Evolutionary conservation across 2,329 filamentous ascomycete species (phyloP).

Genomic region (Sarocladium brachiariae): DNA sequence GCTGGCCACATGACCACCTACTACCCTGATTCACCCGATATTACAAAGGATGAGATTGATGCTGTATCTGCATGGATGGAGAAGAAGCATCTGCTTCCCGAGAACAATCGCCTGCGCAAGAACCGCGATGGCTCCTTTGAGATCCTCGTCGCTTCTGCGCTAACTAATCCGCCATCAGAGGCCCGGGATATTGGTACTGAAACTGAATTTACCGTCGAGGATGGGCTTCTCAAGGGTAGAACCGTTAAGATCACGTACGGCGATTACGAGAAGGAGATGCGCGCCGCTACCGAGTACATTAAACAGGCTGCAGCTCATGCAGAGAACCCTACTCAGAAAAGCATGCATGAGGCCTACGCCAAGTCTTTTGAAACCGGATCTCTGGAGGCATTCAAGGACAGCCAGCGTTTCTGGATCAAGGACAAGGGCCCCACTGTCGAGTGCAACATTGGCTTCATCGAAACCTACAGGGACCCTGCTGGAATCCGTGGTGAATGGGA

Average conservation of each 20-base stretch:
- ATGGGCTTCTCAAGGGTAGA: constrained; percentile 57
- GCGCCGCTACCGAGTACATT: constrained; percentile 57
- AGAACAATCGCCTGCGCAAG: constrained; percentile 73
- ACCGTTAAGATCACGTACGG: constrained; percentile 67
- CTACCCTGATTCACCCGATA: constrained; percentile 68
- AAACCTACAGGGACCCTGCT: constrained; percentile 78
- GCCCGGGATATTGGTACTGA: constrained; percentile 65
- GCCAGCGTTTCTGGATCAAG: constrained; percentile 74
- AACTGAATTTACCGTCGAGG: constrained; percentile 51
- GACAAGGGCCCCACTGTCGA: constrained; percentile 77
- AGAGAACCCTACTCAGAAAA: constrained; percentile 66
- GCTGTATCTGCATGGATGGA: constrained; percentile 68
- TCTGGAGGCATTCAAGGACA: constrained; percentile 71
- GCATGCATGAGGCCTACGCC: constrained; percentile 68
- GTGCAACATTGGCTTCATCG: constrained; percentile 76
- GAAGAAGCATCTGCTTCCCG: constrained; percentile 61
- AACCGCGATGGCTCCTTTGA: constrained; percentile 57
- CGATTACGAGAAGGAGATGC: constrained; percentile 67
- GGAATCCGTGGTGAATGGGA: constrained; percentile 81
- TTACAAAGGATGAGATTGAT: constrained; percentile 69
- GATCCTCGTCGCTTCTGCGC: constrained; percentile 66
- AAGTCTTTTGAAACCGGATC: constrained; percentile 70
- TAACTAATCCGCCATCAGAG: constrained; percentile 48
- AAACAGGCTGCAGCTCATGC: constrained; percentile 62
- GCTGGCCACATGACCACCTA: constrained; percentile 75